These are phyloP conservation scores for Geotrichum bryndzae DNA, from an alignment of 1,139 yeast genomes.

Conservation along the genomic window DNA sequence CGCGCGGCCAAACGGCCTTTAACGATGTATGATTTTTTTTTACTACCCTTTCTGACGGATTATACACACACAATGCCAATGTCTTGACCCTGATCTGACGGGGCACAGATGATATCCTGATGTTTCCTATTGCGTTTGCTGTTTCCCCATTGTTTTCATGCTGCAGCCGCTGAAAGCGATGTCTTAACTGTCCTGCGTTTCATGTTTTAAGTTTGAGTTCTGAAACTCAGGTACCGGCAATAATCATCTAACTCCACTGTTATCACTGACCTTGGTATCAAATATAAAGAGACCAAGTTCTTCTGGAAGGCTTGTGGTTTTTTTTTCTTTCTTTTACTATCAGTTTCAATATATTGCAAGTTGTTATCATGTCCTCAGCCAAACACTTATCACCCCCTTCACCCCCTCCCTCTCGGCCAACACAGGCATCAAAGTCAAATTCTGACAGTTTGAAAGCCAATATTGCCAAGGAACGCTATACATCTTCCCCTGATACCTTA, in stretches of 20 bases:
- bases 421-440: neutral
- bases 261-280: neutral
- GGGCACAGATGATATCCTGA: too few species aligned
- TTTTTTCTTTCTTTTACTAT: neutral
- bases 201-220: neutral
- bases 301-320: neutral
- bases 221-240: neutral
- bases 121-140: neutral
- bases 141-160: neutral
- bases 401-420: conserved; percentile 1
- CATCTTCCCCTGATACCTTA: neutral
- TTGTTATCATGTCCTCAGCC: neutral
- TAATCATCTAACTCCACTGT: neutral
- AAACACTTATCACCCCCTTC: neutral
- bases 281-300: neutral
- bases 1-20: neutral
- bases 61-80: neutral
- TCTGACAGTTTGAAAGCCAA: neutral
- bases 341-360: neutral
- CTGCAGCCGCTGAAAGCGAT: neutral
- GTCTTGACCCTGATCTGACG: neutral
- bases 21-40: neutral
- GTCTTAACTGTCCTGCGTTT: neutral
- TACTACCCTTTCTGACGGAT: neutral
- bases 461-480: neutral